Percentiles rank a stretch among this genome's conserved stretches.
These are phyloP conservation scores for Tolypocladium endophyticum DNA, from an alignment of 2,329 filamentous ascomycete species.

Conservation along the genomic window DNA sequence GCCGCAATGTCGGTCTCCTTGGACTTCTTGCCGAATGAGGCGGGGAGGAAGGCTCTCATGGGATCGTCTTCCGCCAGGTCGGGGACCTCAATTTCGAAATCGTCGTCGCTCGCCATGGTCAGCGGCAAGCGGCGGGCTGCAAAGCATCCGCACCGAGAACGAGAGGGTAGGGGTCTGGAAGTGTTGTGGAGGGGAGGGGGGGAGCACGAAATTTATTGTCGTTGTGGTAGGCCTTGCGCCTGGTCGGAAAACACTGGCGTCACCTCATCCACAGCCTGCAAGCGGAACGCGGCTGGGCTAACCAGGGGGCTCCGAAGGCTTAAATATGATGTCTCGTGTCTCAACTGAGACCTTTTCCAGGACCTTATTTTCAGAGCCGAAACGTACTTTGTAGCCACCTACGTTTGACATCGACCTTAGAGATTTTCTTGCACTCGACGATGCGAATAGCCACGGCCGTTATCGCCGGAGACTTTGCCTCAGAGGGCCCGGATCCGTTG, in stretches of 20 bases:
- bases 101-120: conserved; percentile 50
- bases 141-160: conserved; percentile 4
- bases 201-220: conserved; percentile 8
- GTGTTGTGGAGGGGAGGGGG: conserved; percentile 6
- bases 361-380: not conserved
- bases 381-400: not conserved
- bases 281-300: not conserved
- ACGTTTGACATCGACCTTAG: not conserved
- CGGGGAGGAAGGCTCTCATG: conserved; percentile 67
- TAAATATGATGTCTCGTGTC: not conserved
- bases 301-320: not conserved
- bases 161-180: not conserved
- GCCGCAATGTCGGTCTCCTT: conserved; percentile 63
- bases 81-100: conserved; percentile 44
- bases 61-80: conserved; percentile 53
- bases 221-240: conserved; percentile 6
- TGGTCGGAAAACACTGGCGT: conserved; percentile 4
- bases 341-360: not conserved
- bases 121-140: conserved; percentile 2
- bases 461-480: not conserved
- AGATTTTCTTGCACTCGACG: not conserved
- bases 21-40: conserved; percentile 75
- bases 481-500: not conserved
- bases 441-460: not conserved
- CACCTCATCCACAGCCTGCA: conserved; percentile 1